Base-by-base conservation (phyloP, 345 rosid species). In the Bruguiera gymnorhiza region DNA sequence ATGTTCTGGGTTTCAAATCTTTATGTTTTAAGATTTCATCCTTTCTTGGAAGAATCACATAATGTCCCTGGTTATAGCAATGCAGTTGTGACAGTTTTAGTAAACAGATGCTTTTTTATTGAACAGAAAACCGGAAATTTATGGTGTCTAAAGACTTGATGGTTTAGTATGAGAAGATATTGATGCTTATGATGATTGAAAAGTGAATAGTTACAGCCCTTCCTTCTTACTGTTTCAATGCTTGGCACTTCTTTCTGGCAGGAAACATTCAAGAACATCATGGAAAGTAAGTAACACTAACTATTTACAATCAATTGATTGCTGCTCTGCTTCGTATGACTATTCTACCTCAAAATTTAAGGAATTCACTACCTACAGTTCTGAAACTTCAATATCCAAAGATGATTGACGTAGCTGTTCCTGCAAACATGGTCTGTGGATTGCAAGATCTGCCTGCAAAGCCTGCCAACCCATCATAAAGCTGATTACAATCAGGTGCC, bases 341-440 rank as follows among this genome's bases (percentile, higher is more conserved):
- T 50, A 9, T 43, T 57, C 37, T 53, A 43, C 13, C 0, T 13
- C 48, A 60, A 46, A 66, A 3, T 26, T 63, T 26, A 53, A 24
- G 19, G 9, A 24, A 9, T 31, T 69, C 59, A 55, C 27, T 55
- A 9, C 48, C 48, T 63, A 43, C 84, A 95, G 98, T 87, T 86
- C 81, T 95, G 59, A 86, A 87, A 67, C 82, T 95, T 62, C 60
- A 92, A 69, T 88, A 90, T 79, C 99, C 99, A 13, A 88, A 90
- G 87, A 86, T 90, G 97, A 90, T 92, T 31, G 97, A 90, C 60
- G 73, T 86, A 56, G 96, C 98, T 27, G 97, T 89, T 46, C 99
- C 92, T 36, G 89, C 92, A 54, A 95, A 92, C 64, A 75, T 90
- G 91, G 88, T 83, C 10, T 95, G 98, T 66, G 98, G 98, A 61